These are phyloP conservation scores for Cicer yamashitae DNA, from an alignment of 306 rosid genomes.

Conservation along the genomic window DNA sequence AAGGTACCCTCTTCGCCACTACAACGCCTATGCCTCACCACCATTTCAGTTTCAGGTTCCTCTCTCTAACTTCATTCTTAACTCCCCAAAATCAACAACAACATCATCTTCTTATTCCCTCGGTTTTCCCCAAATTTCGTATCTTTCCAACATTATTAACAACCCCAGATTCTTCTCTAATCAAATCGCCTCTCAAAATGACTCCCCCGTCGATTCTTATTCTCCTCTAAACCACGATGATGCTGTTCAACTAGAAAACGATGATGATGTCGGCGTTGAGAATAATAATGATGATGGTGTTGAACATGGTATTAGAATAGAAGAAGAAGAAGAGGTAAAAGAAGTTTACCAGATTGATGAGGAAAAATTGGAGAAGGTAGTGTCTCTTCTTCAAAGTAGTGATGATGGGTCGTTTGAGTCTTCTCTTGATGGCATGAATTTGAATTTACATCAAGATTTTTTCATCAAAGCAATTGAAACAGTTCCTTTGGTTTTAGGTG, in stretches of 20 bases:
- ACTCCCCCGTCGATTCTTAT: not conserved
- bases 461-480: constrained; percentile 56
- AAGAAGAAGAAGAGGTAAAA: constrained; percentile 22
- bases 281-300: constrained; percentile 8
- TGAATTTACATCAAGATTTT: constrained; percentile 55
- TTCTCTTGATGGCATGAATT: constrained; percentile 54
- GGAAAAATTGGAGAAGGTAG: constrained; percentile 60
- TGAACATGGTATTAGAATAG: not conserved
- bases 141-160: not conserved
- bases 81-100: not conserved
- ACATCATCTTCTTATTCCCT: not conserved
- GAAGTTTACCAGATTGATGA: constrained; percentile 53
- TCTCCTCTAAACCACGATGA: constrained; percentile 3
- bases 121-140: constrained; percentile 11
- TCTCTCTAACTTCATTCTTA: constrained; percentile 38
- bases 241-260: not conserved
- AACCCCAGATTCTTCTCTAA: constrained; percentile 51
- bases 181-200: constrained; percentile 19
- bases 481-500: constrained; percentile 57
- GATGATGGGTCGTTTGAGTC: constrained; percentile 64
- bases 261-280: not conserved
- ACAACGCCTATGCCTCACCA: constrained; percentile 18
- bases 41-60: constrained; percentile 34
- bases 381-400: constrained; percentile 54
- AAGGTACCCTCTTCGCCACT: constrained; percentile 9